Evolutionary conservation across 805 yeast species (phyloP).

Genomic region (Pichia scutulata): DNA sequence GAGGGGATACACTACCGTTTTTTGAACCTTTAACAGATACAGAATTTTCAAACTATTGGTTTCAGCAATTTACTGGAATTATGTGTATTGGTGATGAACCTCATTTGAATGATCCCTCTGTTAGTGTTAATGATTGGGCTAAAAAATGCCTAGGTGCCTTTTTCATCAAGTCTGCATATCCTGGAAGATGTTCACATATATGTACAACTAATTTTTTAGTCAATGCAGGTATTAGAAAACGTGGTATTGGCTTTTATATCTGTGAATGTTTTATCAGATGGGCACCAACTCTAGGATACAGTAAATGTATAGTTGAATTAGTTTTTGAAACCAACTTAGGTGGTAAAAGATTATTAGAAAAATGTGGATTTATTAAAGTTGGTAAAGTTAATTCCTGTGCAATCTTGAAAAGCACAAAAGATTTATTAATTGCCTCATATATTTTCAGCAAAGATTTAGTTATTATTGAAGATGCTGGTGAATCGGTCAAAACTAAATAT

Average conservation of each 20-base stretch:
- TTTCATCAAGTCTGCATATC: constrained; percentile 78
- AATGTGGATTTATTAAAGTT: constrained; percentile 64
- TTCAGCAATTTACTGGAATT: constrained; percentile 71
- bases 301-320: constrained; percentile 73
- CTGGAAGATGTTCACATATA: constrained; percentile 90
- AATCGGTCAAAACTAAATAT: constrained; percentile 28
- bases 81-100: constrained; percentile 72
- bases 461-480: constrained; percentile 27
- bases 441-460: constrained; percentile 78
- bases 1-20: constrained; percentile 83
- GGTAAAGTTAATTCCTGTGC: constrained; percentile 88
- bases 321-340: constrained; percentile 85
- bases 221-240: constrained; percentile 86
- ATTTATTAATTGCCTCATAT: constrained; percentile 71
- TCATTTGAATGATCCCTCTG: constrained; percentile 34
- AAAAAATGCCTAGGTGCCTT: constrained; percentile 88
- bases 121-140: constrained; percentile 65
- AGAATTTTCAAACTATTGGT: constrained; percentile 82
- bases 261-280: constrained; percentile 81
- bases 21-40: constrained; percentile 72
- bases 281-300: constrained; percentile 86
- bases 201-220: constrained; percentile 85
- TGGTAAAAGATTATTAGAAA: constrained; percentile 71
- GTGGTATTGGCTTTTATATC: constrained; percentile 82
- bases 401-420: constrained; percentile 72